A percentile compares a stretch with the other conserved stretches of the same genome.
Conservation (phyloP, 345 rosid genomes). For the Tarenaya hassleriana region DNA sequence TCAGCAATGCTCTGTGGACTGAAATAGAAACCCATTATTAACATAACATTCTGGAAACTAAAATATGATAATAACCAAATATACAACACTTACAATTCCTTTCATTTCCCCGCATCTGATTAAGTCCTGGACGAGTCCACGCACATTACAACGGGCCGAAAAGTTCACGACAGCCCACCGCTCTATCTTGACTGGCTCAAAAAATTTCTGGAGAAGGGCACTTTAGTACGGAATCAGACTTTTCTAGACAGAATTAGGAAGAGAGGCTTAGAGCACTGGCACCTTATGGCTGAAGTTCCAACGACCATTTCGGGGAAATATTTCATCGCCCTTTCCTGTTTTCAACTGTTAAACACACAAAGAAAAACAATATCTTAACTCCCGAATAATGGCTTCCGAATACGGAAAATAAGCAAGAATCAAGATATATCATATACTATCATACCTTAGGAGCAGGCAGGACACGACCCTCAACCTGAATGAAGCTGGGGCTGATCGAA, state of each 20-base stretch:
- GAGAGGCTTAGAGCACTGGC: neutral
- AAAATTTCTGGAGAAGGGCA: conserved; percentile 51
- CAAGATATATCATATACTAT: neutral
- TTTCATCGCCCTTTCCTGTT: conserved; percentile 76
- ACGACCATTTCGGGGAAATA: conserved; percentile 65
- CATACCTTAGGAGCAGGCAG: conserved; percentile 73
- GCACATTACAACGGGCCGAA: conserved; percentile 69
- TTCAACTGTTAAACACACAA: conserved; percentile 49
- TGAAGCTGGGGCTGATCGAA: conserved; percentile 48
- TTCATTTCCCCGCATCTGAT: conserved; percentile 57
- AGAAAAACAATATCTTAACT: neutral
- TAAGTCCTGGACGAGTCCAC: conserved; percentile 45
- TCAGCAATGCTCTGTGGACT: conserved; percentile 36
- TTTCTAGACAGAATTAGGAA: conserved; percentile 13
- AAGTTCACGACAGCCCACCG: conserved; percentile 81
- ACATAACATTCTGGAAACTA: neutral
- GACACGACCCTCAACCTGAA: conserved; percentile 80
- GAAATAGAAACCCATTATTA: conserved; percentile 7
- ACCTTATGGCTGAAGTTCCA: conserved; percentile 98
- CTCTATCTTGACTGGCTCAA: conserved; percentile 59
- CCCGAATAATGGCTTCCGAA: neutral
- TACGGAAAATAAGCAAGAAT: neutral
- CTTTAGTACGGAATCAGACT: conserved; percentile 4
- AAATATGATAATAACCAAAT: neutral
- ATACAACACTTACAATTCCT: conserved; percentile 71